Percentiles rank a stretch among this genome's conserved stretches.
These are phyloP conservation scores for Mimosa pudica DNA, from an alignment of 306 rosid genomes.

Conservation along the genomic window DNA sequence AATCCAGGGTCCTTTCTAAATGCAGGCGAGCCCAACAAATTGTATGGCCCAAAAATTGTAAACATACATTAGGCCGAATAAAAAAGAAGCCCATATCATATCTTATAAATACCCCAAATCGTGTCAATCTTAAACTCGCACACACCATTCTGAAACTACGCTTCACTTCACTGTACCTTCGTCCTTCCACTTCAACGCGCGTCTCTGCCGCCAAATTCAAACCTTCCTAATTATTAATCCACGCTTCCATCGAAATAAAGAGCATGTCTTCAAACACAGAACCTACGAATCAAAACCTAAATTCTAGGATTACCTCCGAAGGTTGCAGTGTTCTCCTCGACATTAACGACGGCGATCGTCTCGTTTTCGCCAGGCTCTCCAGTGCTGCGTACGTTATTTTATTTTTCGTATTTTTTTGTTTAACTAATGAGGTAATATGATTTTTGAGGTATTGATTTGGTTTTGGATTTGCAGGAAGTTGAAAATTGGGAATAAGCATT, in stretches of 20 bases:
- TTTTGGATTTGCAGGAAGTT: constrained; percentile 56
- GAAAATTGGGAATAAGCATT: constrained; percentile 87
- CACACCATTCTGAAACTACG: neutral
- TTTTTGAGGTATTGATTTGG: neutral
- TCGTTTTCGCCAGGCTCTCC: constrained; percentile 89
- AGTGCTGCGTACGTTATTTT: constrained; percentile 60
- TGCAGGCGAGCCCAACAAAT: too few species aligned
- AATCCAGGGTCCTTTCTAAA: neutral
- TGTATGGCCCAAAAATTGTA: too few species aligned
- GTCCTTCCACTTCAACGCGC: neutral
- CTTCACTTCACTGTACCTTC: neutral
- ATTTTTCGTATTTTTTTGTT: neutral
- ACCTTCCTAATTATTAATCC: neutral
- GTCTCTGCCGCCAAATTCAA: neutral
- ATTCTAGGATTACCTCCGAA: constrained; percentile 69
- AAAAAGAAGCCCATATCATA: too few species aligned
- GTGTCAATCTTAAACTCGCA: neutral
- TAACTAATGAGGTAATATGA: neutral
- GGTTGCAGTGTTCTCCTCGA: constrained; percentile 96
- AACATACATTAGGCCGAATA: too few species aligned
- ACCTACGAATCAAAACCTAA: constrained; percentile 21
- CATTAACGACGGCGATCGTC: constrained; percentile 88
- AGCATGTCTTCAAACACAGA: constrained; percentile 10
- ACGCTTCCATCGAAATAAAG: neutral
- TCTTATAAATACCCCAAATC: too few species aligned